Evolutionary conservation across 305 asterid species (phyloP), one percentile per base, ranked within the genome.

Genomic region (Fraxinus albicans): DNA sequence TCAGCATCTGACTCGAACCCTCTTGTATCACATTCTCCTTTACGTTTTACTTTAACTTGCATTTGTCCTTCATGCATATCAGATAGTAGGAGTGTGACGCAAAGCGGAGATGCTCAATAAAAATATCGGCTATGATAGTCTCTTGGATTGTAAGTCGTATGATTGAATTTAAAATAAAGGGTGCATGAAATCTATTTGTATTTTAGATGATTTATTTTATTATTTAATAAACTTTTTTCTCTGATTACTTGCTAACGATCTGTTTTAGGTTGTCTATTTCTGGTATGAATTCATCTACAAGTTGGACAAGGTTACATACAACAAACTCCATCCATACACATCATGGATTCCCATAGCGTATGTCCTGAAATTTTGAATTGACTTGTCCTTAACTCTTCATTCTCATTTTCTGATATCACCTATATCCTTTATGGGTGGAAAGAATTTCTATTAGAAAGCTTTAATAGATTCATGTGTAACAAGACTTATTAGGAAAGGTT

Each of bases 331-430:
- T 86, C 98, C 98, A 23, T 94, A 93, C 94, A 95, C 98, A 36
- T 94, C 98, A 36, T 95, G 98, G 98, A 92, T 95, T 84, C 98
- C 98, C 78, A 94, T 95, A 84, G 88, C 94, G 98, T 95, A 82
- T 25, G 98, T 90, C 73, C 76, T 67, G 21, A 15, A 76, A 33
- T 81, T 69, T 65, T 21, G 47, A 65, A 44, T 29, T 17, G 1
- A 73, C 33, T 77, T 21, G 31, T 63, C 12, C 6, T 34, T 3
- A 17, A 25, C 2, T 55, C 19, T 50, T 73, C 77, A 70, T 25
- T 73, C 19, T 79, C 47, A 72, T 83, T 79, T 72, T 34, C 7
- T 74, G 69, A 35, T 80, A 63, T 34, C 12, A 60, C n/a, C 33
- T 15, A 1, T 81, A 36, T 80, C 44, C 17, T 73, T 29, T 50